Percentiles rank a stretch among this genome's conserved stretches.
Evolutionary conservation across 176 grass and related monocot species (phyloP).

Genomic region (Melocanna baccifera): DNA sequence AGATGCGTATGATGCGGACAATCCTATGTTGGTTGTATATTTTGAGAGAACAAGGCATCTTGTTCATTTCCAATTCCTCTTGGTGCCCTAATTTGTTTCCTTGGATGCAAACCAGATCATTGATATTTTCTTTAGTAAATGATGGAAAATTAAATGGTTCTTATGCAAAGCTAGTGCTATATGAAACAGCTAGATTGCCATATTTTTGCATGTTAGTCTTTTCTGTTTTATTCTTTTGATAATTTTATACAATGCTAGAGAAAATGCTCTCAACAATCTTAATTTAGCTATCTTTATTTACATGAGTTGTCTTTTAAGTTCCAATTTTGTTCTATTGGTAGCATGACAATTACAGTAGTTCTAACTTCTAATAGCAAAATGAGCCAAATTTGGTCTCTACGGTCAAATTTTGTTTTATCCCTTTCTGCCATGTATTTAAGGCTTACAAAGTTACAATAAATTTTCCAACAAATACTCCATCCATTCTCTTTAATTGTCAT

Average conservation of each 20-base stretch:
- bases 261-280: background rate
- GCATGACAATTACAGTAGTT: background rate
- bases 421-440: background rate
- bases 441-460: background rate
- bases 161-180: background rate
- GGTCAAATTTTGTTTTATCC: background rate
- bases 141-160: background rate
- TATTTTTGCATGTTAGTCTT: background rate
- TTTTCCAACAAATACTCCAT: background rate
- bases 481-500: background rate
- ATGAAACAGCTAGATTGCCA: background rate
- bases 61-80: background rate
- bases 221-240: background rate
- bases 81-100: background rate
- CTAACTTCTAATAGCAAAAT: background rate
- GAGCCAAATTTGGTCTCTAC: background rate
- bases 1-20: background rate
- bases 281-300: background rate
- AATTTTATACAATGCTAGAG: background rate
- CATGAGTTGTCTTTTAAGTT: background rate
- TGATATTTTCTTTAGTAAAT: background rate
- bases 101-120: conserved; percentile 9
- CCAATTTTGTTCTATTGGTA: background rate
- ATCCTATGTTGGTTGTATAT: background rate
- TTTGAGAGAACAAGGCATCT: background rate